Evolutionary conservation across 495 filamentous ascomycete species (phyloP).

Genomic region (Paragyromitra xinjiangensis): DNA sequence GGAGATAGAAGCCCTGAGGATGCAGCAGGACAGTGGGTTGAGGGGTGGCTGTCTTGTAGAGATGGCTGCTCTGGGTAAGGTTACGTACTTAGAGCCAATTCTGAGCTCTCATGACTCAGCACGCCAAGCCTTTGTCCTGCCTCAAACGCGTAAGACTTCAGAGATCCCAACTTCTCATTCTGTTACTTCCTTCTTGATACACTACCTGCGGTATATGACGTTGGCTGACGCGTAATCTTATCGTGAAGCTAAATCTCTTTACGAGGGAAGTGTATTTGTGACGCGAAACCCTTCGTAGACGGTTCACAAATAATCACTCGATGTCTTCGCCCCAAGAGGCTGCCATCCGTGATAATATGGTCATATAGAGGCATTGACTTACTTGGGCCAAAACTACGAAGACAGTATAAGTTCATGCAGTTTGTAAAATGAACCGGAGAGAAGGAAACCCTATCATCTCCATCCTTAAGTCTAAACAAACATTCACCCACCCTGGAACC

Average conservation of each 20-base stretch:
- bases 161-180: neutral
- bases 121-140: conserved; percentile 33
- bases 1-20: conserved; percentile 9
- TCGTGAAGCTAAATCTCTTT: neutral
- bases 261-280: neutral
- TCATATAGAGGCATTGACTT: neutral
- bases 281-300: neutral
- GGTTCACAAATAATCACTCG: conserved; percentile 5
- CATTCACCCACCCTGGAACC: too few relatives aligned
- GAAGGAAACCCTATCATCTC: too few relatives aligned
- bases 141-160: conserved; percentile 39
- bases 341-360: neutral
- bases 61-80: conserved; percentile 44
- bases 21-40: conserved; percentile 29
- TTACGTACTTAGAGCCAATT: conserved; percentile 46
- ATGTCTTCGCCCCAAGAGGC: neutral
- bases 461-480: too few relatives aligned
- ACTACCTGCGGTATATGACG: neutral
- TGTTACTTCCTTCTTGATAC: neutral
- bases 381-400: too few relatives aligned
- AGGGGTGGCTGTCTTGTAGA: conserved; percentile 35
- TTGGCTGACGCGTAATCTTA: neutral
- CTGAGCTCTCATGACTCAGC: conserved; percentile 47
- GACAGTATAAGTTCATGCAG: neutral
- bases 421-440: neutral